These are phyloP conservation scores for Leccinum ochraceum DNA, from an alignment of 768 basidiomycete genomes.

Conservation along the genomic window DNA sequence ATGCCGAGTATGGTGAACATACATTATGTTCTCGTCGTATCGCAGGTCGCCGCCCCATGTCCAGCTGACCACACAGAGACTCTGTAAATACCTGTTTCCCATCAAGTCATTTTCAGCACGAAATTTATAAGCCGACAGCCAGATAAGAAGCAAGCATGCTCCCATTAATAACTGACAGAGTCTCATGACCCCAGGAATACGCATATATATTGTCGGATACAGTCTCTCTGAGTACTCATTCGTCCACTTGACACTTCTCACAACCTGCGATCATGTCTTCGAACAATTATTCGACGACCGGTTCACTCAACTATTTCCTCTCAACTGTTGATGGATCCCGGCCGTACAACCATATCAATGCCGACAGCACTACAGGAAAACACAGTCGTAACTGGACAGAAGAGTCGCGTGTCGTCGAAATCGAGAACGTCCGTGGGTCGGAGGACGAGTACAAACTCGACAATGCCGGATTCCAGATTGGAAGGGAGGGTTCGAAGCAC, in stretches of 20 bases:
- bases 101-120: not conserved
- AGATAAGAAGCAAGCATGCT: not conserved
- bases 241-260: conserved; percentile 26
- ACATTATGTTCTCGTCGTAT: not conserved
- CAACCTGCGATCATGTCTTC: conserved; percentile 10
- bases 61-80: not conserved
- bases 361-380: conserved; percentile 15
- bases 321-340: conserved; percentile 23
- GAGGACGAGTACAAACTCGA: conserved; percentile 35
- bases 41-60: not conserved
- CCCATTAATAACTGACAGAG: not conserved
- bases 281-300: conserved; percentile 18
- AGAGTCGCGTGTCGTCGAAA: conserved; percentile 14
- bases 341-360: conserved; percentile 19
- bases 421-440: conserved; percentile 38
- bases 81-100: not conserved
- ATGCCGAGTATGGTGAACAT: not conserved
- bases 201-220: conserved; percentile 22
- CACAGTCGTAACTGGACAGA: conserved; percentile 24
- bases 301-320: conserved; percentile 19
- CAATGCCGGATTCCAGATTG: conserved; percentile 38
- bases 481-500: conserved; percentile 25
- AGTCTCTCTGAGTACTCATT: conserved; percentile 28
- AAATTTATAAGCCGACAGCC: conserved; percentile 4
- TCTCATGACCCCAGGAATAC: conserved; percentile 20